Base-by-base conservation (phyloP, 2,329 filamentous ascomycete genomes). In the Cercospora beticola region DNA sequence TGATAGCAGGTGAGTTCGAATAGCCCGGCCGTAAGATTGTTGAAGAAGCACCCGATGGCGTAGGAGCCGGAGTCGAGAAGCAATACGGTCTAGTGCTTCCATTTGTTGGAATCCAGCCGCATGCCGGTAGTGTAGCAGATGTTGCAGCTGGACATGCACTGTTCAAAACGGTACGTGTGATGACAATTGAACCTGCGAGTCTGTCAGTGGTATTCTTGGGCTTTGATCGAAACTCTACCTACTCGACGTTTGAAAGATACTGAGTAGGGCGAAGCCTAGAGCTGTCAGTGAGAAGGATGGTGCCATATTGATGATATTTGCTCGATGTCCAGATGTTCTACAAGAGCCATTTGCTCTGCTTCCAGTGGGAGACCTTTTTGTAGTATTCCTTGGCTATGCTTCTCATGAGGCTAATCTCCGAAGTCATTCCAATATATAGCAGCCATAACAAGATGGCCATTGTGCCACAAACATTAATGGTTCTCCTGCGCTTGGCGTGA, bases 31-130 rank as follows among this genome's bases (percentile, higher is more conserved):
- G 33, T 9, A 49, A 16, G 5, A 62, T n/a, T 5, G 31, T 43
- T 2, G 52, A 57, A 64, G 33, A 26, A 5, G 62, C n/a, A 9
- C 16, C 18, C n/a, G 36, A 57, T 14, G 12, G 30, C n/a, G 16
- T n/a, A 9, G 40, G 31, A 33, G 26, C 12, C 43, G 23, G 23
- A 16, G 64, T 61, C 1, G 64, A 33, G 21, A 65, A 65, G 56
- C 64, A 65, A 26, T 65, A 65, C 6, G 64, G 54, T 14, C 36
- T 43, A 28, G 36, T 65, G 26, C 31, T 49, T 23, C 64, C 56
- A 30, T 40, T 65, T 23, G 57, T 54, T 2, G 40, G 61, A n/a
- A 65, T 52, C 64, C 64, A 65, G 14, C 64, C 64, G 28, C 64
- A 65, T 9, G 33, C 21, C n/a, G 64, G 64, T 10, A 65, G 36